Conservation (phyloP, 2,329 filamentous ascomycete genomes). For the Pyrenochaeta sp. region DNA sequence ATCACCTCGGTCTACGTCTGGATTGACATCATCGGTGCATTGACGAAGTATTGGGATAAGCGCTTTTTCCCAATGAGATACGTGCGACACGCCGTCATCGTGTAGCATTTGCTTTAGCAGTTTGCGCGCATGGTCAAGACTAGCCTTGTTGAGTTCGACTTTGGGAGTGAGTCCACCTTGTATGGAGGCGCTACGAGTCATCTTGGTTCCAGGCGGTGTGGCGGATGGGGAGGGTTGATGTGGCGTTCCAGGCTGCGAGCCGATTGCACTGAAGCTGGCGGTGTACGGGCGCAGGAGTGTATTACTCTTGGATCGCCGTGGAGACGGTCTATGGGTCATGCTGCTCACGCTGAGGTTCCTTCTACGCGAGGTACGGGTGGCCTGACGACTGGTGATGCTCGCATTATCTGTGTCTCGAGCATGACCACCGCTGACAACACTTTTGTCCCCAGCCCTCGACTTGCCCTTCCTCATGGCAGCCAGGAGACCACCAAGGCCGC, state of each 20-base stretch:
- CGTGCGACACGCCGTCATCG: slow-evolving; percentile 76
- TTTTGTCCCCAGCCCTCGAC: slow-evolving; percentile 75
- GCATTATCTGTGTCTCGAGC: slow-evolving; percentile 69
- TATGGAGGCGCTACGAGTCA: slow-evolving; percentile 81
- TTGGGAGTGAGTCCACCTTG: slow-evolving; percentile 75
- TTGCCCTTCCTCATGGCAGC: slow-evolving; percentile 78
- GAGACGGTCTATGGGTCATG: slow-evolving; percentile 74
- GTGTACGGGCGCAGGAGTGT: slow-evolving; percentile 59
- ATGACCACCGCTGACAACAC: slow-evolving; percentile 65
- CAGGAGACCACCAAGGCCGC: slow-evolving; percentile 75
- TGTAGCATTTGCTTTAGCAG: slow-evolving; percentile 83
- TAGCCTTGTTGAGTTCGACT: slow-evolving; percentile 86
- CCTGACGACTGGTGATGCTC: slow-evolving; percentile 70
- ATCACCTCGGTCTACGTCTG: slow-evolving; percentile 87
- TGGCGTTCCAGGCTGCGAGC: slow-evolving; percentile 30
- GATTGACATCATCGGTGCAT: slow-evolving; percentile 93
- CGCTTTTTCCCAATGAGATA: slow-evolving; percentile 84
- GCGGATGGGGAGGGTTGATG: slow-evolving; percentile 34
- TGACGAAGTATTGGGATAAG: slow-evolving; percentile 88
- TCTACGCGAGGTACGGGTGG: slow-evolving; percentile 70
- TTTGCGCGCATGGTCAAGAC: slow-evolving; percentile 85
- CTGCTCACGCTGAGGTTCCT: slow-evolving; percentile 87
- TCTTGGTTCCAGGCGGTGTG: slow-evolving; percentile 45
- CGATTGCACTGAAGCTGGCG: slow-evolving; percentile 47
- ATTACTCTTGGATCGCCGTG: slow-evolving; percentile 67